Percentiles rank a stretch among this genome's conserved stretches.
Evolutionary conservation across 1,139 yeast species (phyloP).

Genomic region (Candida sanyaensis): DNA sequence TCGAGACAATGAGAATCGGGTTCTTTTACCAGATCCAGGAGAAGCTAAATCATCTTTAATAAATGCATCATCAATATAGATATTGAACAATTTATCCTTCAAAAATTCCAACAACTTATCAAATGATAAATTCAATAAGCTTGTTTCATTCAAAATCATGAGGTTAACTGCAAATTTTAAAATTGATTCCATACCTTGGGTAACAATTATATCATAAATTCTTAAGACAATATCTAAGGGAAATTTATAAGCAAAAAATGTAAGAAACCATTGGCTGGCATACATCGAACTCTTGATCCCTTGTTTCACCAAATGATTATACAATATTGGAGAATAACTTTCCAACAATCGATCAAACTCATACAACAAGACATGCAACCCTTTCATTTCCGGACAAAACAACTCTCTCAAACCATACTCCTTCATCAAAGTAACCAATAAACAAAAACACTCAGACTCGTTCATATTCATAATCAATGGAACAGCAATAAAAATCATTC

Average conservation of each 20-base stretch:
- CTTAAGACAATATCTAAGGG: conserved; percentile 83
- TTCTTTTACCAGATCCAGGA: conserved; percentile 6
- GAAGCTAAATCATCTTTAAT: conserved; percentile 15
- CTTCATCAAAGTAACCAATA: conserved; percentile 81
- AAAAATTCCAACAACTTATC: conserved; percentile 75
- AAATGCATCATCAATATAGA: conserved; percentile 53
- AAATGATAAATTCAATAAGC: conserved; percentile 62
- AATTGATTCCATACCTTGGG: conserved; percentile 86
- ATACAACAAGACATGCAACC: conserved; percentile 78
- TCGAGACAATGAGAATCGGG: conserved; percentile 19
- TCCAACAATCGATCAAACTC: conserved; percentile 88
- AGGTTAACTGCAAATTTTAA: conserved; percentile 79
- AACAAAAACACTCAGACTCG: conserved; percentile 83
- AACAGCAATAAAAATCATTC: conserved; percentile 90
- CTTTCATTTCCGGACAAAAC: conserved; percentile 91
- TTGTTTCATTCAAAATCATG: conserved; percentile 64
- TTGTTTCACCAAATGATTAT: conserved; percentile 75
- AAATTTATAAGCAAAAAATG: conserved; percentile 90
- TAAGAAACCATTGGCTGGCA: conserved; percentile 95
- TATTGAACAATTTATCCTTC: conserved; percentile 76
- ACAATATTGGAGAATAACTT: conserved; percentile 64
- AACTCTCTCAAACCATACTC: conserved; percentile 75
- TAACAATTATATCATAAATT: conserved; percentile 79
- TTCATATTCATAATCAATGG: conserved; percentile 81
- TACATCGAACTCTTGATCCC: conserved; percentile 92